Evolutionary conservation across 2,329 filamentous ascomycete genomes (phyloP), one percentile per base, ranked within the genome.

Genomic region (Fusarium mangiferae): DNA sequence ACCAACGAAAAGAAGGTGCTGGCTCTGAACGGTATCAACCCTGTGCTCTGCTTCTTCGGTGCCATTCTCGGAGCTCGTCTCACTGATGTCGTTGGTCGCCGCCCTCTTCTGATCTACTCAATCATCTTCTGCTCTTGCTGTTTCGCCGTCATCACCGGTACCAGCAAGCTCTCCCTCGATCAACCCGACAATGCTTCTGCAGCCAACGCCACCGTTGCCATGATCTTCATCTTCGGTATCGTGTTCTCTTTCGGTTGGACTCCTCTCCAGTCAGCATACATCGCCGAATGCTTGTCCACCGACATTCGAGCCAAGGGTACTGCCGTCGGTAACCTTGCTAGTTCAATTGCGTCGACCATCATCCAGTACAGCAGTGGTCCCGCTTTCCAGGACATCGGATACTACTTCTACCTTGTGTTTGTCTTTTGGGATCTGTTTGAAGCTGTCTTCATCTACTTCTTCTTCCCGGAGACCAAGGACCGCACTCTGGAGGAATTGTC

Each of bases 11-110:
- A 85, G 70, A 85, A 80, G 18, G 81, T 84, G 1, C 82, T 91
- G 18, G 85, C 86, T 2, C 80, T 87, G 55, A 89, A 88, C 77
- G 86, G 81, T 39, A 83, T 87, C 71, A 88, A 90, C 78, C 87
- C 88, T 30, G 85, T 89, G 30, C 80, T 89, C 39, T 87, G 86
- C 76, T 84, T 87, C 66, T 72, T 86, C 3, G 85, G 83, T 3
- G 86, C 88, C 24, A 82, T 90, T 24, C 73, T 87, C 1, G 90
- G 90, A 51, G 88, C 89, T 8, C 82, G 85, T 20, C 82, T 91
- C 56, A 88, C 88, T 4, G 89, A 91, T 44, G 84, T 84, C 3
- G 67, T 90, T 11, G 88, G 90, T n/a, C 88, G 90, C 42, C 87
- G 90, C 6, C 87, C 87, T 0, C 80, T 90, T 13, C 79, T 90